Base-by-base conservation (phyloP, 2,329 filamentous ascomycete genomes). In the Berkeleyomyces rouxiae region DNA sequence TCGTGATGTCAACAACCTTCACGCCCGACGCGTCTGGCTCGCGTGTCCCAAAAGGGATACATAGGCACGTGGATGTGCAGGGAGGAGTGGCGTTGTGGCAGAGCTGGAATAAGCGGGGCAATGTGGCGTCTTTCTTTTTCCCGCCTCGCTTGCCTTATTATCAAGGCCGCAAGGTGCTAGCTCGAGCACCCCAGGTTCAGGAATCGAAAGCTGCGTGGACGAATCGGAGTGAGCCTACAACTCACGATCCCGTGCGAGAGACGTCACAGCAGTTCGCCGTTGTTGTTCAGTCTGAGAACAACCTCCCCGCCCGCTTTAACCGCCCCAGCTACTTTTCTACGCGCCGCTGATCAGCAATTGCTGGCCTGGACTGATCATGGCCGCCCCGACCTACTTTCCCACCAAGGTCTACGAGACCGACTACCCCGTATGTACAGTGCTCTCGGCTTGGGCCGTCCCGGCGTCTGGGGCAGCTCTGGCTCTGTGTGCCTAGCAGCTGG, bases 401-500 rank as follows among this genome's bases (percentile, higher is more conserved):
- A 85, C 87, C 72, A 95, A 93, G 82, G 81, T 84, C 72, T 77
- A 90, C 69, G 80, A 85, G 73, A 88, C 88, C 70, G 86, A 93
- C 65, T 97, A 88, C 74, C 92, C 92, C 64, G 93, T 97, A 78
- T 71, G 88, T 78, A 39, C 37, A 62, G 67, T 63, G 6, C 49
- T 42, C 39, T 7, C 53, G 23, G 23, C 23, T 23, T 23, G 23
- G 23, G 23, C 23, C 23, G 23, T 23, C 23, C 23, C 23, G 23
- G 23, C 2, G 23, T 23, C 23, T 23, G 23, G 23, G 23, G 23
- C 23, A 23, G 23, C 23, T 23, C 23, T 23, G 23, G 23, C 23
- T 23, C 23, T 23, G 23, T 23, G 23, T 1, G 2, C 2, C 23
- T 23, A 23, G 23, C 23, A 23, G 23, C 33, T 61, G 6, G 11